Base-by-base conservation (phyloP, 2,329 filamentous ascomycete species). In the Fusarium praegraminearum region DNA sequence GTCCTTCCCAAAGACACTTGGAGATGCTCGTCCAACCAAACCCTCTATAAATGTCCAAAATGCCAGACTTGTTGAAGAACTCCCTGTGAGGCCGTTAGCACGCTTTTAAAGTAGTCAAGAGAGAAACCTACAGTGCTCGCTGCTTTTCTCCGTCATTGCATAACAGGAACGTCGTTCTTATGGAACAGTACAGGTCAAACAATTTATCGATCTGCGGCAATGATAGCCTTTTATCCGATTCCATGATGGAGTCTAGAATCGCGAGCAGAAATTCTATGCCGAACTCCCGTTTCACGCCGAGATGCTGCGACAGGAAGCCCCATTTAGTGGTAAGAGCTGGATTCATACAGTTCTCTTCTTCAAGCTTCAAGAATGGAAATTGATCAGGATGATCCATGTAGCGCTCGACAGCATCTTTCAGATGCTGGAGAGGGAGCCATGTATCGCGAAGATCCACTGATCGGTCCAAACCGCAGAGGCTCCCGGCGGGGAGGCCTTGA, bases 321-420 rank as follows among this genome's bases (percentile, higher is more conserved):
- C 65, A 69, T 33, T 40, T 57, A 5, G 43, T 1, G 15, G 9
- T 15, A 16, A 59, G 26, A 15, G n/a, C 44, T 43, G 40, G 6
- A 28, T 12, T 24, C 35, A 24, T 49, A 7, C 20, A 1, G 1
- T 46, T 20, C 8, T 44, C 35, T 5, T 52, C 26, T 11, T 62
- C 47, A 1, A 70, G n/a, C 12, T 62, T 51, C 3, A 72, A 53
- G 57, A 72, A 72, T 2, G 69, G 69, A 24, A 72, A 72, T 7
- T 54, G 24, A 1, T 52, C 26, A 6, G 65, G 50, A 24, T 49
- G 0, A 1, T 60, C 53, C 58, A 72, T 69, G 2, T 64, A 69
- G 1, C 30, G 22, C 5, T 15, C 0, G 5, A 69, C 65, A 2
- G 1, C 0, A 0, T 47, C 32, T 45, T 12, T 36, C 1, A 72